phyloP scores from a whole-genome alignment of 305 asterid genomes.

The Fraxinus platypoda region DNA sequence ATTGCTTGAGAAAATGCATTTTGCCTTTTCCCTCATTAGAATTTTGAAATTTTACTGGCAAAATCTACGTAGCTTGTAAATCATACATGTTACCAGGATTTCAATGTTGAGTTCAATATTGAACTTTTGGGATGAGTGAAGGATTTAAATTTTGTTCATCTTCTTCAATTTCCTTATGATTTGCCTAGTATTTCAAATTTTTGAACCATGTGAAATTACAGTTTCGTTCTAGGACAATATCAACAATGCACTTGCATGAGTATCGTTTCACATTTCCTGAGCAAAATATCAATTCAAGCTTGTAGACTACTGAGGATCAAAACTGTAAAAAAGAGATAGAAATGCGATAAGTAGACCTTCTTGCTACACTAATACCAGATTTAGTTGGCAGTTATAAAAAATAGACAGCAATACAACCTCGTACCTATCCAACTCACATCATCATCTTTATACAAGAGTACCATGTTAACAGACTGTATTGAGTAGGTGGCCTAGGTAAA shows the following conservation, averaged over 20 bases:
- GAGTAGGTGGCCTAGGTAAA: constrained; percentile 35
- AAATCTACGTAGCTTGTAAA: constrained; percentile 44
- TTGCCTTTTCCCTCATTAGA: constrained; percentile 32
- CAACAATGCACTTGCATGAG: not conserved
- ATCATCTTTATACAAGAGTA: not conserved
- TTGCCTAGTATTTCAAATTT: not conserved
- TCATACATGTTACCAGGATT: constrained; percentile 23
- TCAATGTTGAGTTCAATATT: constrained; percentile 4
- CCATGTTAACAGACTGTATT: constrained; percentile 6
- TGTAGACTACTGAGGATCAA: not conserved
- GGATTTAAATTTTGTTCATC: not conserved
- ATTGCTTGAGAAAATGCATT: constrained; percentile 13
- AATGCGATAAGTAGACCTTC: no score
- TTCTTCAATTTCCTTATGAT: not conserved
- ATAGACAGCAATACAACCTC: constrained; percentile 6
- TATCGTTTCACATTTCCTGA: not conserved
- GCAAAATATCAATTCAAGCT: not conserved
- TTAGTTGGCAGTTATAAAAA: not conserved
- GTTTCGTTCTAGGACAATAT: not conserved
- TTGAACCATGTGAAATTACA: not conserved
- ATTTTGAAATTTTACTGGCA: not conserved
- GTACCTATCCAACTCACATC: not conserved
- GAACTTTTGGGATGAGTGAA: not conserved
- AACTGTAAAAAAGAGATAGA: not conserved
- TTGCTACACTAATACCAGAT: no score